Base-by-base conservation (phyloP, 1,284 basidiomycete species). In the Pholiota adiposa region DNA sequence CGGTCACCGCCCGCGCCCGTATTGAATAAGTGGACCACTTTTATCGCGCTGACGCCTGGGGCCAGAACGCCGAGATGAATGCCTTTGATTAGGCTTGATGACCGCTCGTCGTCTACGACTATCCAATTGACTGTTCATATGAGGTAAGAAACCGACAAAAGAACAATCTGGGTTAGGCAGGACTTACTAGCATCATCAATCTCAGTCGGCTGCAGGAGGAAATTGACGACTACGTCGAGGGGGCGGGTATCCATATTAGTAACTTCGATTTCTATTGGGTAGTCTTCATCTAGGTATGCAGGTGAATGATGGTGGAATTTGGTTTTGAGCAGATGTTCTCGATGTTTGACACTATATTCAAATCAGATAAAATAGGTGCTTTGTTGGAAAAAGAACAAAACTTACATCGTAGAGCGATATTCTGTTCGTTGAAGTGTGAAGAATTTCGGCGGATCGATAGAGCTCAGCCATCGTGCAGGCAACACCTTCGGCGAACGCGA, bases 251-350 rank as follows among this genome's bases (percentile, higher is more conserved):
- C 93, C 3, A 76, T 69, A 68, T 93, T 95, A 5, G 75, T 82
- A 12, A 95, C 79, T 40, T 83, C 78, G 38, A 96, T 77, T 16
- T 71, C 70, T 62, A 96, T 86, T 0, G 89, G 86, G 67, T 90
- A 90, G 38, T 84, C 79, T 71, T 96, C 94, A 60, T 89, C 87
- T 23, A 95, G 73, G 71, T 89, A 93, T 0, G 92, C 92, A 0
- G 89, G 87, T 0, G 80, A 72, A 0, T 81, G 72, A 63, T 94
- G 87, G 1, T 76, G 72, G 40, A 94, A 67, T 0, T 77, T 75
- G 4, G 93, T 73, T 4, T 75, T 64, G 1, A 96, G 66, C 0
- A 73, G 75, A 65, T 93, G 90, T 0, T 87, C 81, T 23, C 83
- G 83, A 63, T 88, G 80, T 41, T 79, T 82, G 55, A 96, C 83